Base-by-base conservation (phyloP, 208 protist genomes). In the Crithidia thermophila region DNA sequence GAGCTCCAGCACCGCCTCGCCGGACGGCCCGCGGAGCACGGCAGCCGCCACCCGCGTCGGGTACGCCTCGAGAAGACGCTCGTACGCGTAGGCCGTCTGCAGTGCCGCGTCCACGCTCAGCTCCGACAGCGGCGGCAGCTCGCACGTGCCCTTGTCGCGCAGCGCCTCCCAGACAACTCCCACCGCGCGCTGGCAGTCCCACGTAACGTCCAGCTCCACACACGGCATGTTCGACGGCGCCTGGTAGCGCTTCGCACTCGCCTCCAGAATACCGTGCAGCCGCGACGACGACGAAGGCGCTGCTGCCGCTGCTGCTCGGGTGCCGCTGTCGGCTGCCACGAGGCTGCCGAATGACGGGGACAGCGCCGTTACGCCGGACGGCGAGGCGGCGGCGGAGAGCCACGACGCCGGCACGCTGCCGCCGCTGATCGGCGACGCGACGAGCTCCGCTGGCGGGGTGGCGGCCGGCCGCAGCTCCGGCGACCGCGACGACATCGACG, bases 191-290 rank as follows among this genome's bases (percentile, higher is more conserved):
- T 65, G 18, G 34, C 34, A 45, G 27, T 55, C 57, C 61, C 82
- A 72, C 51, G 57, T 76, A 0, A 88, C 67, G 50, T 93, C 83
- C 2, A 88, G 58, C 69, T 88, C 74, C 18, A 93, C 66, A 40
- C 79, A 27, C 5, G 75, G 33, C 16, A 64, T 42, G 49, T 60
- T 75, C 3, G 39, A 36, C 18, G 87, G 84, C 8, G 40, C 11
- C 18, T 82, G 71, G 58, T 80, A 88, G 13, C 66, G 75, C 23
- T 47, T 45, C 9, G 71, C 80, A 46, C 68, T 77, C 4, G 75
- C 42, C 28, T 73, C 45, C 14, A 93, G 42, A 59, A 93, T 93
- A 1, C 72, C 69, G 18, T 72, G 79, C 58, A 89, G 34, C 18
- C 76, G 61, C 42, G 50, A 36, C 30, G 52, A 34, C n/a, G 67